Evolutionary conservation across 139 green algal species (phyloP).

Genomic region (Coccomyxa sp.): DNA sequence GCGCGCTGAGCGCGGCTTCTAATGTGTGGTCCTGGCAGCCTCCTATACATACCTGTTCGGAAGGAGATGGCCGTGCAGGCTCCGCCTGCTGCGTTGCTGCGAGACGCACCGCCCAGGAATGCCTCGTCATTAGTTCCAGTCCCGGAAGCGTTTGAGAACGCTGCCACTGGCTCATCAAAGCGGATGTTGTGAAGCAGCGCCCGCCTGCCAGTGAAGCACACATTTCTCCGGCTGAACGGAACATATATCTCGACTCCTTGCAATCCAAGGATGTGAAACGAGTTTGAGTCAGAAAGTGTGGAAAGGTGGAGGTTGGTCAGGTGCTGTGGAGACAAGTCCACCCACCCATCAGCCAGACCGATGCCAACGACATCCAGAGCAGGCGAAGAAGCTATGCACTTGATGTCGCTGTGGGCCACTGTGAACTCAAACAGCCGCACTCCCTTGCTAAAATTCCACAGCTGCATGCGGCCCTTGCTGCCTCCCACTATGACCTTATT

Average conservation of each 20-base stretch:
- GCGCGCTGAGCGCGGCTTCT: neutral
- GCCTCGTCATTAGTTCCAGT: constrained; percentile 31
- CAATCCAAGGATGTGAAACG: neutral
- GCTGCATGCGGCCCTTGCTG: constrained; percentile 68
- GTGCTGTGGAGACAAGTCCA: neutral
- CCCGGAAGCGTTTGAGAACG: constrained; percentile 69
- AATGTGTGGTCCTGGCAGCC: neutral
- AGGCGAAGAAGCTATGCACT: constrained; percentile 66
- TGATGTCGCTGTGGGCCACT: constrained; percentile 31
- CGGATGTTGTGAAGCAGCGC: constrained; percentile 82
- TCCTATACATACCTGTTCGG: constrained; percentile 32
- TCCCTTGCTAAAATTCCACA: constrained; percentile 84
- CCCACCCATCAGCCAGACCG: constrained; percentile 79
- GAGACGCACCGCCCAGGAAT: neutral
- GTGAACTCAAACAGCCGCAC: constrained; percentile 73
- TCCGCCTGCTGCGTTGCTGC: constrained; percentile 13
- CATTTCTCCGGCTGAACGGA: neutral
- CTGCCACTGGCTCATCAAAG: constrained; percentile 53
- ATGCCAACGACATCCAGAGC: constrained; percentile 91
- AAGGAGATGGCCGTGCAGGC: constrained; percentile 54
- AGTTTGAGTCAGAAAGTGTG: neutral
- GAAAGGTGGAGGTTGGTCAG: neutral
- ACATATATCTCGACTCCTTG: neutral
- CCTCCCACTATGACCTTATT: constrained; percentile 91
- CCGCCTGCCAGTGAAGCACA: constrained; percentile 27